These are phyloP conservation scores for Colletotrichum lindemuthianum DNA, from an alignment of 2,329 filamentous ascomycete genomes.

Conservation along the genomic window DNA sequence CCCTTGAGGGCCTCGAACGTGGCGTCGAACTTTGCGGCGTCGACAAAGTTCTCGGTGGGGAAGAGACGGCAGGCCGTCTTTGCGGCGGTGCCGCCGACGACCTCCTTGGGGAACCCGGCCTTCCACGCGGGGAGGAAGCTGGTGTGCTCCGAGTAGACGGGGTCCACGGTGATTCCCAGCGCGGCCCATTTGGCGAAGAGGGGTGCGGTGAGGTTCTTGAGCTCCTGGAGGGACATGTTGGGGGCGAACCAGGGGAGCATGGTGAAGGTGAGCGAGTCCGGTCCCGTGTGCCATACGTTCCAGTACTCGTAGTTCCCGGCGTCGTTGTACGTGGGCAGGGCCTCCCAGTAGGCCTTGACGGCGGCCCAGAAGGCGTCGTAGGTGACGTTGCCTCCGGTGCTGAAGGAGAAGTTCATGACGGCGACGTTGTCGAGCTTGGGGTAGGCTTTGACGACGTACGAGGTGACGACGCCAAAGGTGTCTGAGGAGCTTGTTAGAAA, in stretches of 20 bases:
- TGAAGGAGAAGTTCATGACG: slow-evolving; percentile 55
- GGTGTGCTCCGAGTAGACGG: slow-evolving; percentile 40
- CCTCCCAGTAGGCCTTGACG: slow-evolving; percentile 39
- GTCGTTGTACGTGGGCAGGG: slow-evolving; percentile 37
- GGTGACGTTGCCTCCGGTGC: slow-evolving; percentile 34
- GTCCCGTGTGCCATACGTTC: slow-evolving; percentile 41
- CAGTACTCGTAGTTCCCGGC: slow-evolving; percentile 40
- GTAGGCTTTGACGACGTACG: slow-evolving; percentile 63
- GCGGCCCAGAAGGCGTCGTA: slow-evolving; percentile 42
- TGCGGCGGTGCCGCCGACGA: slow-evolving; percentile 14
- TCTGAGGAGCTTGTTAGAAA: slow-evolving; percentile 56
- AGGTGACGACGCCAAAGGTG: slow-evolving; percentile 66
- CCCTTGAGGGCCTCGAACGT: slow-evolving; percentile 50
- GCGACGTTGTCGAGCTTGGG: slow-evolving; percentile 50
- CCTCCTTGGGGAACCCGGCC: slow-evolving; percentile 39
- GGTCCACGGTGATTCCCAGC: slow-evolving; percentile 42
- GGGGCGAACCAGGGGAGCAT: slow-evolving; percentile 43
- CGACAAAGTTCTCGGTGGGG: slow-evolving; percentile 16
- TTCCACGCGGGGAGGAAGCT: slow-evolving; percentile 41
- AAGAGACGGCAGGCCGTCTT: slow-evolving; percentile 28
- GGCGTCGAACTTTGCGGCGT: slow-evolving; percentile 41
- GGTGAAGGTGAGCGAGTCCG: slow-evolving; percentile 40
- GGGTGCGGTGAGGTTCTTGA: slow-evolving; percentile 48
- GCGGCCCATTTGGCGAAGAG: slow-evolving; percentile 44
- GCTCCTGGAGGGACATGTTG: slow-evolving; percentile 45